These are phyloP conservation scores for Ogataea minuta DNA, from an alignment of 805 yeast species.

Conservation along the genomic window DNA sequence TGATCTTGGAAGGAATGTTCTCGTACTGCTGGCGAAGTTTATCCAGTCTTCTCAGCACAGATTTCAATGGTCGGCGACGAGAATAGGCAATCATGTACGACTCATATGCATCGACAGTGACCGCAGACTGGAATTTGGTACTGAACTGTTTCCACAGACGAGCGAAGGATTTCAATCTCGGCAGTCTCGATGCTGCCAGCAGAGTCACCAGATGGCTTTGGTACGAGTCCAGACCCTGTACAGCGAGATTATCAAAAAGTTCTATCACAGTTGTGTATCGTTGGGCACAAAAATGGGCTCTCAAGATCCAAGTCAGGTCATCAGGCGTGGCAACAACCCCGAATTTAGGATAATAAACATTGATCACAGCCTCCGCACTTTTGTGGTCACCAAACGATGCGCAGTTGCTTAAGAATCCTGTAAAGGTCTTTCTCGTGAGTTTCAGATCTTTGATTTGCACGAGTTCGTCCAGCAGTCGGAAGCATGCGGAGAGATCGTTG, in stretches of 20 bases:
- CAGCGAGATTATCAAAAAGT: slow-evolving; percentile 14
- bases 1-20: slow-evolving; percentile 21
- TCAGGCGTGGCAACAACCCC: slow-evolving; percentile 13
- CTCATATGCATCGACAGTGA: slow-evolving; percentile 20
- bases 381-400: slow-evolving; percentile 26
- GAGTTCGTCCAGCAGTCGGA: slow-evolving; percentile 32
- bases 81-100: slow-evolving; percentile 24
- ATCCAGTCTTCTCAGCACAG: slow-evolving; percentile 17
- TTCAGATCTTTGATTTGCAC: slow-evolving; percentile 4
- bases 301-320: slow-evolving; percentile 27
- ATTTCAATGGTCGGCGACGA: slow-evolving; percentile 17
- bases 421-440: slow-evolving; percentile 15
- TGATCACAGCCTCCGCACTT: slow-evolving; percentile 23
- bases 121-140: slow-evolving; percentile 9
- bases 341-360: slow-evolving; percentile 26
- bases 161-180: slow-evolving; percentile 16
- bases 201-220: slow-evolving; percentile 23
- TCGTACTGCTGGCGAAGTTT: slow-evolving; percentile 13
- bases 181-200: slow-evolving; percentile 22
- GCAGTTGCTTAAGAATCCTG: slow-evolving; percentile 21
- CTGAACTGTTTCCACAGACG: slow-evolving; percentile 21
- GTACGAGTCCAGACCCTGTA: slow-evolving; percentile 11
- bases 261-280: slow-evolving; percentile 25
- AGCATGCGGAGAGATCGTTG: slow-evolving; percentile 36
- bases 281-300: slow-evolving; percentile 24